Evolutionary conservation across 805 yeast genomes (phyloP), one percentile per base, ranked within the genome.

Genomic region (Barnettozyma sp.): DNA sequence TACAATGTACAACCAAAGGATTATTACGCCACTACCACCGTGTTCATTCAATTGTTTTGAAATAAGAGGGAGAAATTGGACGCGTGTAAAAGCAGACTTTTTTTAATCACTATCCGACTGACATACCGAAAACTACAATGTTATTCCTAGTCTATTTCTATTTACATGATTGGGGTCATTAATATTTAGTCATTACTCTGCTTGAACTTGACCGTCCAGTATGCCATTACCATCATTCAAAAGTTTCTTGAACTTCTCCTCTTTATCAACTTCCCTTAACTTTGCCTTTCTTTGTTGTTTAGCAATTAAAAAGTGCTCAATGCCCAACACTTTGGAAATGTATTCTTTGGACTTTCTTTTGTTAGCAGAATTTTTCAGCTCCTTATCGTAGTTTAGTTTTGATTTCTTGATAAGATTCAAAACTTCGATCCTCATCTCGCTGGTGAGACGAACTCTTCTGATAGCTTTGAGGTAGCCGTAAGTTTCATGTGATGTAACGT

Each of bases 401-500:
- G 41, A 40, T 18, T n/a, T 7, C 9, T 22, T 34, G 12, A 43
- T 42, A 7, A 39, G 33, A 14, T 40, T 14, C 17, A 51, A 19
- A 2, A 48, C 46, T 2, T 29, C 29, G 6, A 37, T 36, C 27
- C 51, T 43, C 26, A 42, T 49, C 14, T 37, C 39, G 7, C 33
- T 41, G 4, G 43, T 35, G 13, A 51, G 18, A n/a, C 52, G 43
- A 7, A 51, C 26, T 30, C 49, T 43, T 40, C 50, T 48, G n/a
- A 51, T 18, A 2, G 54, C 38, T 21, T 51, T 49, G 12, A 46
- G 34, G 28, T 45, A 51, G 1, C 55, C 55, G 18, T 35, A 34
- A 6, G 46, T 17, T 25, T 48, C 54, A 31, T 41, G 41, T 4
- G 47, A 40, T 1, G 44, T 46, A 7, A 35, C 19, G 17, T 41